Evolutionary conservation across 192 early-diverging fungal genomes (phyloP).

Genomic region (Neocallimastix lanati): DNA sequence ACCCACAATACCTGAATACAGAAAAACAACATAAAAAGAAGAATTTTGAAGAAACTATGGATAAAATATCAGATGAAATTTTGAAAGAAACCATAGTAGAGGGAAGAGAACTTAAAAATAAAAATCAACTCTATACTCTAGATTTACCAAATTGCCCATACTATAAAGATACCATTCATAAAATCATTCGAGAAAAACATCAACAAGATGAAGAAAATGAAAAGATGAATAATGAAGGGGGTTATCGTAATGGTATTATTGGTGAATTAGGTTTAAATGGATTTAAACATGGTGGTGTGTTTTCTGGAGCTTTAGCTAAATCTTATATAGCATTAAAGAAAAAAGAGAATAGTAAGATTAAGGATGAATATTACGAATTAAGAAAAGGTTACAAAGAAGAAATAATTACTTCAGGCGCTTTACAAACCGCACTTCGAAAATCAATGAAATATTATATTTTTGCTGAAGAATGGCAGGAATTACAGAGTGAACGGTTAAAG

Average conservation of each 20-base stretch:
- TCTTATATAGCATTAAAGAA: background rate
- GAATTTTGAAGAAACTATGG: background rate
- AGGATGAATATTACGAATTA: background rate
- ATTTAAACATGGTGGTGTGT: background rate
- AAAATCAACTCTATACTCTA: background rate
- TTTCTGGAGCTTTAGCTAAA: background rate
- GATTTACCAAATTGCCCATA: background rate
- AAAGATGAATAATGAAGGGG: background rate
- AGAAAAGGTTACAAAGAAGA: background rate
- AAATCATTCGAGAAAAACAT: background rate
- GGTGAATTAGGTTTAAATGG: background rate
- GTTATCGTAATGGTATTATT: background rate
- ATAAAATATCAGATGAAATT: background rate
- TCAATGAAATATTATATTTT: slow-evolving; percentile 33
- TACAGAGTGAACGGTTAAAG: slow-evolving; percentile 22
- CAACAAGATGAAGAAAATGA: background rate
- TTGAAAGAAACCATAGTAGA: background rate
- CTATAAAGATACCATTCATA: background rate
- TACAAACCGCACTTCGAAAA: slow-evolving; percentile 19
- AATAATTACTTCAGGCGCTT: background rate
- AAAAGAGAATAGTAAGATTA: background rate
- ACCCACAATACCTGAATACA: no score
- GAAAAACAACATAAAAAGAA: background rate
- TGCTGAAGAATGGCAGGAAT: slow-evolving; percentile 37
- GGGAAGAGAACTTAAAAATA: background rate